Evolutionary conservation across 768 basidiomycete species (phyloP).

Genomic region (Suillus subaureus): DNA sequence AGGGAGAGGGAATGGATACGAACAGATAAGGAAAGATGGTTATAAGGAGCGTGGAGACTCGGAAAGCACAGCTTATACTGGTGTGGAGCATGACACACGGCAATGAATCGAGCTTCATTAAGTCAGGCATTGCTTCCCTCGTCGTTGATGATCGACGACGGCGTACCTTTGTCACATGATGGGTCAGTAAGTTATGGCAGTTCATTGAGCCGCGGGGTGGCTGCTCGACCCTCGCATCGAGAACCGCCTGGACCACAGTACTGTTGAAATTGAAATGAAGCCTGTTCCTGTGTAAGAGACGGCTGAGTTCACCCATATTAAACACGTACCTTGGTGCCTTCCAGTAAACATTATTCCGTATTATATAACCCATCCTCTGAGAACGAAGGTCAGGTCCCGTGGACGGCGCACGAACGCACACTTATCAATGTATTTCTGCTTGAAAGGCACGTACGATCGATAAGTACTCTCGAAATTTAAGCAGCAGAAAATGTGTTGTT

Average conservation of each 20-base stretch:
- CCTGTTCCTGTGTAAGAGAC: background rate
- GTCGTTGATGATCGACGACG: background rate
- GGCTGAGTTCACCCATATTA: background rate
- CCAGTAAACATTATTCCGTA: background rate
- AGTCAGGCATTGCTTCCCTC: background rate
- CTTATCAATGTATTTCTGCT: background rate
- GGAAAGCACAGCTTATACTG: background rate
- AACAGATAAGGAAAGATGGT: background rate
- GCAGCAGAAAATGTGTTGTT: background rate
- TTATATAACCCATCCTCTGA: background rate
- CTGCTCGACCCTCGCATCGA: background rate
- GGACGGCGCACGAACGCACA: background rate
- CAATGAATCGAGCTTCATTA: background rate
- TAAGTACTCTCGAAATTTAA: background rate
- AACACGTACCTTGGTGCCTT: background rate
- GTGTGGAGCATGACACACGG: background rate
- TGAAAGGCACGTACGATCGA: background rate
- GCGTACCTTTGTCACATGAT: background rate
- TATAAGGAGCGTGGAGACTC: background rate
- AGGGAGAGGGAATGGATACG: background rate
- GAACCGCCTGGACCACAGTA: background rate
- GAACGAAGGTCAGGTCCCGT: background rate
- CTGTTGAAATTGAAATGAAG: background rate
- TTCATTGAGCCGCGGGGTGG: background rate
- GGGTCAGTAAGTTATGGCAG: background rate